These are phyloP conservation scores for Taiozyma onychis DNA, from an alignment of 1,139 yeast genomes.

Conservation along the genomic window DNA sequence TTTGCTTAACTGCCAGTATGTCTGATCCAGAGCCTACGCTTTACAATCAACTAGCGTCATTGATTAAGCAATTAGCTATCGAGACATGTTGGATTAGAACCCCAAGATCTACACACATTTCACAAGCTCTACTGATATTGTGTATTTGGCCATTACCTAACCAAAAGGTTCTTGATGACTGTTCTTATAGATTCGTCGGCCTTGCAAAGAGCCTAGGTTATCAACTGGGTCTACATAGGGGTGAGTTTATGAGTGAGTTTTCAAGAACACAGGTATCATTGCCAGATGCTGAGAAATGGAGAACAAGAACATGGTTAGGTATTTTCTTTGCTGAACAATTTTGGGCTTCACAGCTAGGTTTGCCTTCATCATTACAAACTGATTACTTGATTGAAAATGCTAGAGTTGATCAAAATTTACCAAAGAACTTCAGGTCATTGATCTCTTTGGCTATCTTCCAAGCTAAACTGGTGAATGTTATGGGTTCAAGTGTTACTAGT, in stretches of 20 bases:
- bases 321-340: slow-evolving; percentile 85
- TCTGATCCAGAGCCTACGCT: slow-evolving; percentile 85
- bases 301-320: slow-evolving; percentile 90
- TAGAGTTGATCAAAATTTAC: slow-evolving; percentile 59
- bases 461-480: slow-evolving; percentile 73
- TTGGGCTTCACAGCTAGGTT: slow-evolving; percentile 83
- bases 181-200: slow-evolving; percentile 83
- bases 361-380: slow-evolving; percentile 83
- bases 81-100: slow-evolving; percentile 94
- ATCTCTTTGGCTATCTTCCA: slow-evolving; percentile 77
- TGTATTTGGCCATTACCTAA: slow-evolving; percentile 94
- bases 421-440: slow-evolving; percentile 66
- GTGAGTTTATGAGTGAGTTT: slow-evolving; percentile 86
- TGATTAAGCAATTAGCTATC: slow-evolving; percentile 82
- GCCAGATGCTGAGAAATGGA: slow-evolving; percentile 91
- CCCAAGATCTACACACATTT: slow-evolving; percentile 89
- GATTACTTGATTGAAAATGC: slow-evolving; percentile 82
- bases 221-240: slow-evolving; percentile 91
- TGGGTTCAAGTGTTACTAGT: slow-evolving; percentile 85
- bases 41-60: slow-evolving; percentile 68
- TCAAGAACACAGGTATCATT: slow-evolving; percentile 83
- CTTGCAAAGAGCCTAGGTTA: slow-evolving; percentile 79
- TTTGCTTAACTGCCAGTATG: slow-evolving; percentile 77
- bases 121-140: slow-evolving; percentile 77
- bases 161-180: slow-evolving; percentile 87